These are phyloP conservation scores for Diacronema lutheri DNA, from an alignment of 78 protist species.

Conservation along the genomic window DNA sequence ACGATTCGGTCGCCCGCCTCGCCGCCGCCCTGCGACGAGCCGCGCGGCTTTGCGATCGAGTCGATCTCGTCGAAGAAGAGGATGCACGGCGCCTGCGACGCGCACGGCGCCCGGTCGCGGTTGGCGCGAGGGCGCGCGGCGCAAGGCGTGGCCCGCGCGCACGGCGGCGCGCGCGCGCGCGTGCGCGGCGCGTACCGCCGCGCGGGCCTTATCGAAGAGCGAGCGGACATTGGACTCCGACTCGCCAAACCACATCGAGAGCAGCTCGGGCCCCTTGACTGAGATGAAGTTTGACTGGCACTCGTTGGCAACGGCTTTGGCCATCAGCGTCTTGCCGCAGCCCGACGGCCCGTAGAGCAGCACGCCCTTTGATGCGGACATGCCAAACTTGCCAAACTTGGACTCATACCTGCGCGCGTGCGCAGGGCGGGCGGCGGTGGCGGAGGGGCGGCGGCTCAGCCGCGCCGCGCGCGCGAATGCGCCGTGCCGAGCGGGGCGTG, in stretches of 20 bases:
- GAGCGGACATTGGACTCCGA: slow-evolving; percentile 39
- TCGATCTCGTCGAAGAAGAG: slow-evolving; percentile 53
- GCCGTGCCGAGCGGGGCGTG: too few relatives aligned
- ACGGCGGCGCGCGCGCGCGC: not conserved
- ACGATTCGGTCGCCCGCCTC: slow-evolving; percentile 39
- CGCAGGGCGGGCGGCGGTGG: too few relatives aligned
- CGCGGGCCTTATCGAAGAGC: slow-evolving; percentile 15
- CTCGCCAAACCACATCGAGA: slow-evolving; percentile 50
- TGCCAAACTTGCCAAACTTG: slow-evolving; percentile 1
- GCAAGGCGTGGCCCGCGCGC: not conserved
- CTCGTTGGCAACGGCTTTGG: slow-evolving; percentile 52
- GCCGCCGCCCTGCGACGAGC: slow-evolving; percentile 7
- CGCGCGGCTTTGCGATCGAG: slow-evolving; percentile 41
- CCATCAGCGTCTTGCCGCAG: slow-evolving; percentile 57
- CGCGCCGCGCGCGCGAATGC: too few relatives aligned
- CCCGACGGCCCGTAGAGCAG: slow-evolving; percentile 54
- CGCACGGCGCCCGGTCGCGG: not conserved
- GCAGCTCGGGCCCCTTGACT: slow-evolving; percentile 51
- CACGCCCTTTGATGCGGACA: slow-evolving; percentile 29
- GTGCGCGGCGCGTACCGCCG: not conserved
- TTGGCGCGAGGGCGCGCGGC: not conserved
- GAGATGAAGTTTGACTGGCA: slow-evolving; percentile 29
- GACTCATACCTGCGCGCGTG: too few relatives aligned
- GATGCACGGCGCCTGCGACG: slow-evolving; percentile 33
- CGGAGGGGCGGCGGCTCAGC: too few relatives aligned